phyloP scores from a whole-genome alignment of 176 grass and related monocot species.

The Microstegium vimineum region DNA sequence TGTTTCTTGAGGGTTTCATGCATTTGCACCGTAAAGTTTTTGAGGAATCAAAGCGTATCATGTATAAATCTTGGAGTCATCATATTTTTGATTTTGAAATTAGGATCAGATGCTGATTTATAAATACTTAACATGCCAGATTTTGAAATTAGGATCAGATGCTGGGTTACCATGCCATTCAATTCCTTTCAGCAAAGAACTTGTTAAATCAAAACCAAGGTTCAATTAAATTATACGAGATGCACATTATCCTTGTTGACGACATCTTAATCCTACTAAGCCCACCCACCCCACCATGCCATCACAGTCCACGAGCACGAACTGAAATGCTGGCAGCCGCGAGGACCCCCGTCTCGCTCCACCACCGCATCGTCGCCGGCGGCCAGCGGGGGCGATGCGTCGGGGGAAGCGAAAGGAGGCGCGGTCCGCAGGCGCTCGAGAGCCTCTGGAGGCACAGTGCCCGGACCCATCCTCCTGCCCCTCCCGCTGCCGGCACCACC shows the following conservation, averaged over 20 bases:
- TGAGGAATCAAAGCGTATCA: background rate
- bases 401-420: constrained; percentile 44
- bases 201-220: background rate
- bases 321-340: background rate
- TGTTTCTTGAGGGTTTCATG: background rate
- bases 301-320: background rate
- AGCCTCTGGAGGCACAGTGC: constrained; percentile 43
- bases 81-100: background rate
- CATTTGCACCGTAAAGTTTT: background rate
- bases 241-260: background rate
- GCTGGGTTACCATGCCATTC: background rate
- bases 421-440: constrained; percentile 42
- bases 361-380: constrained; percentile 26
- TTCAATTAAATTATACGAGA: background rate
- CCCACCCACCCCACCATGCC: background rate
- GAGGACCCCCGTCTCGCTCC: constrained; percentile 22
- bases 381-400: constrained; percentile 19
- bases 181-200: background rate
- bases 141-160: background rate
- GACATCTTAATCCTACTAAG: background rate
- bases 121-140: too few species aligned
- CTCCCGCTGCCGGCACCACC: background rate
- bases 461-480: background rate
- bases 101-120: background rate
- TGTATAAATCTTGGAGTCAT: background rate